Evolutionary conservation across 192 early-diverging fungal genomes (phyloP).

Genomic region (Rhizophagus prolifer): DNA sequence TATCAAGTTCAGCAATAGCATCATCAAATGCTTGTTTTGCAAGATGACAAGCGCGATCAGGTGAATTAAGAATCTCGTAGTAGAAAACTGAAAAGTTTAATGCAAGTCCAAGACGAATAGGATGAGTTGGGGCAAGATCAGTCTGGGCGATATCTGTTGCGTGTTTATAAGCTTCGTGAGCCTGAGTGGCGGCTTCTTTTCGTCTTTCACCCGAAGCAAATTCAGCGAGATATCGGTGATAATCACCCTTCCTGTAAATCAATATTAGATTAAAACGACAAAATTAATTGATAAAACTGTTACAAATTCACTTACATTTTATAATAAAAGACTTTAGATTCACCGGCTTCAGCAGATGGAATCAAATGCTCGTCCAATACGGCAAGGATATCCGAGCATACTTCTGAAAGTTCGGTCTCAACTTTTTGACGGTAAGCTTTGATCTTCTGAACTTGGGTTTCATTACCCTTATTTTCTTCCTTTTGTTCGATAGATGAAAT

Average conservation of each 20-base stretch:
- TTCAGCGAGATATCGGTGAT: constrained; percentile 97
- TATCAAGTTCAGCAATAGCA: constrained; percentile 94
- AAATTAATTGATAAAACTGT: constrained; percentile 50
- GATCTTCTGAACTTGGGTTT: constrained; percentile 84
- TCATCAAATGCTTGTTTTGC: constrained; percentile 96
- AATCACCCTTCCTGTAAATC: constrained; percentile 82
- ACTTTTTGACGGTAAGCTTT: constrained; percentile 89
- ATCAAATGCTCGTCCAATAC: constrained; percentile 88
- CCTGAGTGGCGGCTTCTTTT: constrained; percentile 73
- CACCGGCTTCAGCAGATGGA: constrained; percentile 82
- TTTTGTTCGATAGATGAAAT: constrained; percentile 97
- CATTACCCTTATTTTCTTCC: constrained; percentile 87
- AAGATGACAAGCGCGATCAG: constrained; percentile 87
- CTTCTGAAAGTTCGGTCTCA: constrained; percentile 86
- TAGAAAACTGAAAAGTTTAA: constrained; percentile 99
- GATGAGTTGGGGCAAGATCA: constrained; percentile 84
- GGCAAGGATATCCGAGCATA: constrained; percentile 88
- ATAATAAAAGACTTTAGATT: constrained; percentile 98
- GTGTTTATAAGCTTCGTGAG: constrained; percentile 87
- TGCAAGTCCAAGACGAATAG: constrained; percentile 95
- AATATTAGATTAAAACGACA: constrained; percentile 40
- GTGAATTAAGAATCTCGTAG: constrained; percentile 96
- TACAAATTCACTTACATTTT: constrained; percentile 80
- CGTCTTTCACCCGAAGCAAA: constrained; percentile 80
- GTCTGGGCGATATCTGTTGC: constrained; percentile 88